Base-by-base conservation (phyloP, 1,284 basidiomycete genomes). In the Cryptococcus deneoformans region DNA sequence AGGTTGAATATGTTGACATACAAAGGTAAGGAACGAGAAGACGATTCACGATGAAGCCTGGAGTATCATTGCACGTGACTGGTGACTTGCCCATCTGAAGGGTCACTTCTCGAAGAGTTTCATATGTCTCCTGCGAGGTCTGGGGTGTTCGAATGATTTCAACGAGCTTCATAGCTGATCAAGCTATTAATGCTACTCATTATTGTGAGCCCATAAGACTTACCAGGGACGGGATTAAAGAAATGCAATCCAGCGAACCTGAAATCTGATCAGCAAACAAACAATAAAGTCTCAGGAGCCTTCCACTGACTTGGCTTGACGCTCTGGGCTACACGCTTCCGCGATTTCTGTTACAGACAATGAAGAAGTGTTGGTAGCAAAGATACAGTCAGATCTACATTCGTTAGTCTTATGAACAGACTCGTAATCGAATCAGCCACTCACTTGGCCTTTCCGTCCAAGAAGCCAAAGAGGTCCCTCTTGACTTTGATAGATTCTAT, bases 401-500 rank as follows among this genome's bases (percentile, higher is more conserved):
- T 29, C 29, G 5, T 29, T 29, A 29, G 5, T 29, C 29, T 29
- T 29, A 29, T 29, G 29, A 29, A 29, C 29, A 29, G 29, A 29
- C 29, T 29, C 5, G 29, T 4, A 29, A 29, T 4, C 5, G 29
- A 11, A 5, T 9, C 29, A 29, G 29, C 5, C 43, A 60, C 75
- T 59, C 37, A 76, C 77, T 77, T 78, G 6, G 82, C 82, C 59
- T 80, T 76, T 43, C 57, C 62, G 67, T 84, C 83, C 35, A 84
- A 69, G 63, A 79, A 78, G 11, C 72, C 74, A 59, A 84, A 84
- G 43, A 84, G 72, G 52, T 83, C 80, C 49, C 81, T 78, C 74
- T 84, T 84, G 62, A 82, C 78, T 63, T 80, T 78, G 53, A 84
- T 68, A 61, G 80, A 81, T 66, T 84, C 83, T 59, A 84, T 82